Evolutionary conservation across 208 protist species (phyloP).

Genomic region (Leptomonas seymouri): DNA sequence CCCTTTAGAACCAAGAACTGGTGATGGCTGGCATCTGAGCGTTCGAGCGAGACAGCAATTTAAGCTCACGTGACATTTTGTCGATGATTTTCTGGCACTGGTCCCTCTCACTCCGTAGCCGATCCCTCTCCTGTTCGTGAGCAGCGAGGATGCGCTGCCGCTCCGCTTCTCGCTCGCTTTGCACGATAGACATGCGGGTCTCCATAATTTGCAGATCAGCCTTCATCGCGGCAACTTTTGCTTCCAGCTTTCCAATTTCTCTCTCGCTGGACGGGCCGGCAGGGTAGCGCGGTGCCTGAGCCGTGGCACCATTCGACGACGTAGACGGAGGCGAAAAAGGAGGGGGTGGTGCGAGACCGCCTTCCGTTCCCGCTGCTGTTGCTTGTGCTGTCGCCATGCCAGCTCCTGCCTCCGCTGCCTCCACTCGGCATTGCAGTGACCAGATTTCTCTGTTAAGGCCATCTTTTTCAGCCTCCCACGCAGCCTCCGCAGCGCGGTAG

Average conservation of each 20-base stretch:
- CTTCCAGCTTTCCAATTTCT: constrained; percentile 45
- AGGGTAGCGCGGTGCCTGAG: background rate
- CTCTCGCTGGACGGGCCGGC: constrained; percentile 20
- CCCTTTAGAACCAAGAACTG: constrained; percentile 9
- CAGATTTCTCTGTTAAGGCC: constrained; percentile 24
- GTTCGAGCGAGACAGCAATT: constrained; percentile 34
- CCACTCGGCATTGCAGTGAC: constrained; percentile 14
- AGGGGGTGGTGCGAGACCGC: background rate
- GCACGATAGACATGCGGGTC: constrained; percentile 42
- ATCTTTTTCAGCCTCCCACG: constrained; percentile 32
- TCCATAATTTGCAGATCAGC: constrained; percentile 56
- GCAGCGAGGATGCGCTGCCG: constrained; percentile 46
- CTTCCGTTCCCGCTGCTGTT: background rate
- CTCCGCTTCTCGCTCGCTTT: constrained; percentile 51
- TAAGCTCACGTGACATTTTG: constrained; percentile 56
- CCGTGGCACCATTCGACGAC: background rate
- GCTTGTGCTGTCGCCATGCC: background rate
- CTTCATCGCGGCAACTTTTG: constrained; percentile 35
- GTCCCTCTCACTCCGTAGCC: constrained; percentile 47
- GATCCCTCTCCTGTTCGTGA: constrained; percentile 48
- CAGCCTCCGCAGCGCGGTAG: constrained; percentile 8
- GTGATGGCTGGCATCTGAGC: constrained; percentile 22
- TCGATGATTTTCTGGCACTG: constrained; percentile 59
- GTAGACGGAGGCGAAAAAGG: background rate
- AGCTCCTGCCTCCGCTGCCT: constrained; percentile 3